Conservation (phyloP, 2,329 filamentous ascomycete species). For the Capronia epimyces region DNA sequence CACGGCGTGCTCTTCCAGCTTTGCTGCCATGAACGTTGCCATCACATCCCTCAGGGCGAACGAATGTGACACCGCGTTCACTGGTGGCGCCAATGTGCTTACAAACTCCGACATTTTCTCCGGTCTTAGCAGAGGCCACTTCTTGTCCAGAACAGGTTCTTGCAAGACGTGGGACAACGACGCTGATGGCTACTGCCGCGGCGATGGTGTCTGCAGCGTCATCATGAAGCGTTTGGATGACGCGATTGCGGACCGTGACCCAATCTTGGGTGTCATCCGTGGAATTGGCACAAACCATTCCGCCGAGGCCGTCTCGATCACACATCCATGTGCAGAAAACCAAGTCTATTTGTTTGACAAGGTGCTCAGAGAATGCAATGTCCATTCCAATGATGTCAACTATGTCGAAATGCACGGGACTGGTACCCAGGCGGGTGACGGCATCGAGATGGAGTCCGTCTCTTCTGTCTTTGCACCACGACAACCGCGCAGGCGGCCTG, state of each 20-base stretch:
- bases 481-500: constrained; percentile 29
- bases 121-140: constrained; percentile 69
- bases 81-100: constrained; percentile 71
- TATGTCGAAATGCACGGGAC: constrained; percentile 42
- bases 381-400: constrained; percentile 36
- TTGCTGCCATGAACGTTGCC: constrained; percentile 65
- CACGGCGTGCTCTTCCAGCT: constrained; percentile 71
- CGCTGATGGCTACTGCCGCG: constrained; percentile 78
- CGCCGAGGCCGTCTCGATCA: constrained; percentile 39
- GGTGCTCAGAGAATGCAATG: constrained; percentile 35
- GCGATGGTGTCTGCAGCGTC: constrained; percentile 67
- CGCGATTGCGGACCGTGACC: constrained; percentile 67
- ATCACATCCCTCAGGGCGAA: constrained; percentile 69
- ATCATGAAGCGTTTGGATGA: constrained; percentile 76
- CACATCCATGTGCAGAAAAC: constrained; percentile 39
- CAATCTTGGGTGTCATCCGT: constrained; percentile 64
- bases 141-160: constrained; percentile 68
- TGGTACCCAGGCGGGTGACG: constrained; percentile 40
- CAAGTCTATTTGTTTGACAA: constrained; percentile 37
- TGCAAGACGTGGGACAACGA: constrained; percentile 77
- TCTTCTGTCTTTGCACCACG: constrained; percentile 34
- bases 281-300: constrained; percentile 76
- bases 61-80: constrained; percentile 75
- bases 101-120: constrained; percentile 77
- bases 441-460: constrained; percentile 37